Conservation (phyloP, 257 asterid species). For the Plantago elongata region DNA sequence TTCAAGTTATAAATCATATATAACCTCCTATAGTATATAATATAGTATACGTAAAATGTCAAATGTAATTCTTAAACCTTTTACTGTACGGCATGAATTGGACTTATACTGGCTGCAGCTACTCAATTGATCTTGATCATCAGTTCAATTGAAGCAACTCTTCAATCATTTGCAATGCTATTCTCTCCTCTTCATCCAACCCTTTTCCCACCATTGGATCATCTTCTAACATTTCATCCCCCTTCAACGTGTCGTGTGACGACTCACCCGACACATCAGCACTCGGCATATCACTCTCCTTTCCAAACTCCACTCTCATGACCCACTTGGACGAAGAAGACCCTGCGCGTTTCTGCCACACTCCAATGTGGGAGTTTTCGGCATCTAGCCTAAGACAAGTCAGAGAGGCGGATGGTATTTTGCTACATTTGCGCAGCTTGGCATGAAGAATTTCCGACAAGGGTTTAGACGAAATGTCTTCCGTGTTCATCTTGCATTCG, state of each 20-base stretch:
- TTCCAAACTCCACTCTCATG: conserved; percentile 49
- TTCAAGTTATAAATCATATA: no score
- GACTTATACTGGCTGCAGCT: no score
- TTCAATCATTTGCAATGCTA: conserved; percentile 57
- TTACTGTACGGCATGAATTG: no score
- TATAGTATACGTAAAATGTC: no score
- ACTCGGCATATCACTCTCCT: conserved; percentile 2
- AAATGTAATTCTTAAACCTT: no score
- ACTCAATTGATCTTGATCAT: not conserved
- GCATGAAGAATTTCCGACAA: conserved; percentile 37
- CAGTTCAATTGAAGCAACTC: conserved; percentile 42
- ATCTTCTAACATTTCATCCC: not conserved
- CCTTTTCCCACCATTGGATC: not conserved
- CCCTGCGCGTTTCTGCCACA: conserved; percentile 61
- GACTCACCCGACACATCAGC: not conserved
- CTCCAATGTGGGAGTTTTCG: conserved; percentile 53
- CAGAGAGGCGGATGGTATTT: conserved; percentile 45
- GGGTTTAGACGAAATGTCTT: conserved; percentile 17
- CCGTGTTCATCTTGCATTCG: conserved; percentile 3
- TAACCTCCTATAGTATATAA: no score
- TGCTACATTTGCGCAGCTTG: conserved; percentile 40
- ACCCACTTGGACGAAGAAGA: conserved; percentile 45
- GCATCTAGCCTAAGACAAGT: conserved; percentile 57
- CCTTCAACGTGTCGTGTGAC: not conserved
- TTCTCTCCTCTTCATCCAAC: conserved; percentile 39